A percentile compares a stretch with the other conserved stretches of the same genome.
phyloP scores from a whole-genome alignment of 2,329 filamentous ascomycete species.

The Aspergillus fumigatus region DNA sequence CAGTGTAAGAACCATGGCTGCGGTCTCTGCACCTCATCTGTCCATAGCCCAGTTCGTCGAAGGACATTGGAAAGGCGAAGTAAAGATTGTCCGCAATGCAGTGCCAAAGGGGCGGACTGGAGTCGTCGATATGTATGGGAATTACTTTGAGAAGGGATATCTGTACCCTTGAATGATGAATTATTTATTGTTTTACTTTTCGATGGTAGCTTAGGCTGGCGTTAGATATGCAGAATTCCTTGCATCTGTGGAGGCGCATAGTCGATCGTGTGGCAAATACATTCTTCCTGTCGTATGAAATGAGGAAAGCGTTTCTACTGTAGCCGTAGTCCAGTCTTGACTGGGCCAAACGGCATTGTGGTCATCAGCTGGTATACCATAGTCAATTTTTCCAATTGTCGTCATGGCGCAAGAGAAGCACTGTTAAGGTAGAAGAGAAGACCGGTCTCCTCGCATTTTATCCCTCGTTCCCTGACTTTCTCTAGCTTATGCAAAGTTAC shows the following conservation, averaged over 20 bases:
- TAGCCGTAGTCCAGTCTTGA: background rate
- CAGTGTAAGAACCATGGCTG: conserved; percentile 5
- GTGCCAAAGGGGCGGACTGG: conserved; percentile 37
- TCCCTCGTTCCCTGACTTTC: background rate
- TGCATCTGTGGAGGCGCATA: background rate
- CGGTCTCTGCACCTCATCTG: conserved; percentile 16
- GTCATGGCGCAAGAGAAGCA: background rate
- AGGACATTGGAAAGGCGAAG: conserved; percentile 57
- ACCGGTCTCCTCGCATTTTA: background rate
- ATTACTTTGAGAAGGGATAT: conserved; percentile 51
- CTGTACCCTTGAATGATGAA: conserved; percentile 40
- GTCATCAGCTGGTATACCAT: background rate
- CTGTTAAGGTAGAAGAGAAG: background rate
- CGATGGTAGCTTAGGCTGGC: background rate
- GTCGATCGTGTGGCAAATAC: background rate
- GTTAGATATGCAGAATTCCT: background rate
- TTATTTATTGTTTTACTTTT: background rate
- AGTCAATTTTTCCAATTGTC: background rate
- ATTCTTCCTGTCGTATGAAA: background rate
- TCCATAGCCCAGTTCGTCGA: conserved; percentile 43
- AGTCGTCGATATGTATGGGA: conserved; percentile 50
- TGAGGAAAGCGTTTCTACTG: background rate
- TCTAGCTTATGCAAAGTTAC: background rate
- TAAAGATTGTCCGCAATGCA: conserved; percentile 52
- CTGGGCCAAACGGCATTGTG: background rate